Base-by-base conservation (phyloP, 106 monocot species). In the Apostasia shenzhenica region DNA sequence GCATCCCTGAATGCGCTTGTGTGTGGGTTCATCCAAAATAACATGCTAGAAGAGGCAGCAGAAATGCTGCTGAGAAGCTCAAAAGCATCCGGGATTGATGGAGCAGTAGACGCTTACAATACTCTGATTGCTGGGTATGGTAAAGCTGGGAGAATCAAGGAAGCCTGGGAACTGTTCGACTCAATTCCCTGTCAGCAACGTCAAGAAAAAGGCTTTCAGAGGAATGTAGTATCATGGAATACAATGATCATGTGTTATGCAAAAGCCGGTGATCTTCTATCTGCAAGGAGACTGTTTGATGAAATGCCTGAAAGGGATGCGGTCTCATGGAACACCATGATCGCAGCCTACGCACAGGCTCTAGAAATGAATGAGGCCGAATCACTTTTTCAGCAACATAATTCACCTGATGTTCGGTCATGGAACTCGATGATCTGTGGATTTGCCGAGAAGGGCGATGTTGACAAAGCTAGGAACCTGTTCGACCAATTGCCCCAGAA, bases 321-420 rank as follows among this genome's bases (percentile, higher is more conserved):
- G 37, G 40, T 91, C 11, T 91, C 95, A 37, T 95, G 91, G 95
- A 95, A 95, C 73, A 95, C 95, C 41, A 91, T 95, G 83, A 86
- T 95, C 49, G 54, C 70, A 5, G 91, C 86, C 1, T 84, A 86
- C 49, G 74, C 73, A 1, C 77, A 82, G 53, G 63, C 45, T 3
- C 66, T 52, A 40, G 72, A 80, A 10, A 69, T 91, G 75, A 78
- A 88, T 10, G 73, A 84, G 60, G 91, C 91, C 2, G 75, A 73
- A 12, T 55, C 45, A 2, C 91, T 95, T 53, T 86, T 95, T 48
- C 51, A 45, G 26, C 43, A 77, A 68, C 67, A 88, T 77, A 70
- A 64, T 3, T 26, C 76, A 8, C 85, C 85, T 1, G 82, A 95
- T 68, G 56, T 55, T n/a, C 55, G 78, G 52, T 82, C 95, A 13